These are phyloP conservation scores for Scutellaria baicalensis DNA, from an alignment of 257 asterid species.

Conservation along the genomic window DNA sequence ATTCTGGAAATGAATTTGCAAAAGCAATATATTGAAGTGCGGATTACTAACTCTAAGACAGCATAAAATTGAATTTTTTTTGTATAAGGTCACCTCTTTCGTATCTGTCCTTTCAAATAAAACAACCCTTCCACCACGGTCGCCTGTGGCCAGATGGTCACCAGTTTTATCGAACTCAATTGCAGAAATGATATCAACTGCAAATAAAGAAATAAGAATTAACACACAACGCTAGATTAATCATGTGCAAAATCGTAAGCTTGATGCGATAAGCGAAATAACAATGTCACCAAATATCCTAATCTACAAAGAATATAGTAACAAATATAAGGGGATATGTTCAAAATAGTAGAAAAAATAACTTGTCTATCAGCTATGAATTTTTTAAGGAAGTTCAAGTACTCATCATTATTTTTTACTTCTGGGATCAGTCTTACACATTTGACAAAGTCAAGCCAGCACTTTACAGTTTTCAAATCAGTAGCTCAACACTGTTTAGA, in stretches of 20 bases:
- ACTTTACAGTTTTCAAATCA: background rate
- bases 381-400: background rate
- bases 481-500: background rate
- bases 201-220: slow-evolving; percentile 24
- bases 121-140: slow-evolving; percentile 94
- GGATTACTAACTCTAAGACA: background rate
- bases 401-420: background rate
- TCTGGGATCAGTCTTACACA: background rate
- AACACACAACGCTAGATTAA: background rate
- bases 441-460: background rate
- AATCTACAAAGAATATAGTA: background rate
- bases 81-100: slow-evolving; percentile 56
- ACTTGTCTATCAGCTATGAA: background rate
- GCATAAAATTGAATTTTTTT: slow-evolving; percentile 9
- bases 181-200: slow-evolving; percentile 84
- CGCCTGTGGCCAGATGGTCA: slow-evolving; percentile 82
- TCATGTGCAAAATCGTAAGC: background rate
- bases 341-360: background rate
- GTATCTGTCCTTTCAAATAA: slow-evolving; percentile 70
- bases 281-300: background rate
- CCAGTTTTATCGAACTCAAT: slow-evolving; percentile 80
- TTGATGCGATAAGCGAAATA: background rate
- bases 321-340: background rate
- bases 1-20: slow-evolving; percentile 32
- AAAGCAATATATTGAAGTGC: background rate